Base-by-base conservation (phyloP, 2,329 filamentous ascomycete species). In the Paecilomyces fulvus region DNA sequence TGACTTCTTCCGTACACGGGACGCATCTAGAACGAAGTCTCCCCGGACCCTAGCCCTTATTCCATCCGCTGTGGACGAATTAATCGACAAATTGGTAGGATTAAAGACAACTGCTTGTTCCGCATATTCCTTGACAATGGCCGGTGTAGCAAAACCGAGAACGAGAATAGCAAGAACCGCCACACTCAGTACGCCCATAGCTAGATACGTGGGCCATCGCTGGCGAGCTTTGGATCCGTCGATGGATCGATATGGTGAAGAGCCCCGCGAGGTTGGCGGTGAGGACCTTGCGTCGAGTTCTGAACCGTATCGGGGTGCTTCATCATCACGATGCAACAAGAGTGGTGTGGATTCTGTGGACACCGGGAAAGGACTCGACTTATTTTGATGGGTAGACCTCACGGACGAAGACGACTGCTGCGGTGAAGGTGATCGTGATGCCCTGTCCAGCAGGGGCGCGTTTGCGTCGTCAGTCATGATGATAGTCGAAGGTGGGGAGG, bases 51-150 rank as follows among this genome's bases (percentile, higher is more conserved):
- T 85, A 30, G 90, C 88, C 59, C 82, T 83, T 8, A 96, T 83
- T 11, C 94, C 92, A 57, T 86, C 80, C 7, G 83, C 68, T 0
- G 90, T 96, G 62, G 96, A 88, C 1, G 88, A 90, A 65, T 94
- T 88, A 58, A 99, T 85, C 1, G 91, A 90, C 20, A 99, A 75
- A 62, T 86, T 88, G 5, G 87, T 91, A 1, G 94, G 90, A 67
- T 92, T 84, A 62, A 99, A 83, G 17, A 92, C 84, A 23, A 87
- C 80, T 2, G 92, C 90, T 70, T 92, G 80, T 73, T 92, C 87
- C 52, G 88, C 89, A 72, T 99, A 99, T 68, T 90, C 83, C 72
- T 95, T 85, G 10, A 95, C 83, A 7, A 87, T 83, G 14, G 87
- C 85, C 1, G 92, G 92, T 0, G 88, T 83, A 55, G 95, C 82